phyloP scores from a whole-genome alignment of 305 asterid species.

The Solanum hybrid region DNA sequence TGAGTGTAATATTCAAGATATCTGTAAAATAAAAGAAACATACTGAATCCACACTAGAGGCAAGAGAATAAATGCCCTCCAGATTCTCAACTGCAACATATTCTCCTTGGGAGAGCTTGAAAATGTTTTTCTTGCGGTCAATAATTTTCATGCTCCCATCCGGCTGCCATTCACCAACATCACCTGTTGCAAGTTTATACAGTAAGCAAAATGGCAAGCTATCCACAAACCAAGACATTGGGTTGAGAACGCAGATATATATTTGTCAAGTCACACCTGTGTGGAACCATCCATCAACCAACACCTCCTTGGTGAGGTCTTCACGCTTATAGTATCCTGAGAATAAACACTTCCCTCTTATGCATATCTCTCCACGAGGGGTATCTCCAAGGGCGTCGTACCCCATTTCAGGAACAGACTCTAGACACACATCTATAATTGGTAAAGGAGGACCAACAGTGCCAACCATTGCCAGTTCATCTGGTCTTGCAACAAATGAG shows the following conservation, averaged over 20 bases:
- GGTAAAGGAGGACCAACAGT: constrained; percentile 90
- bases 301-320: constrained; percentile 65
- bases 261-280: constrained; percentile 34
- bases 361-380: constrained; percentile 80
- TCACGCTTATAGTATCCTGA: constrained; percentile 76
- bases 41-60: constrained; percentile 48
- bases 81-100: constrained; percentile 73
- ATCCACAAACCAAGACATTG: neutral
- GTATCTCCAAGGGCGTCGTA: constrained; percentile 55
- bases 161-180: constrained; percentile 74
- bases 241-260: neutral
- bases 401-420: constrained; percentile 81
- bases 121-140: constrained; percentile 80
- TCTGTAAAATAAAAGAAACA: constrained; percentile 7
- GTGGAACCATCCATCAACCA: constrained; percentile 76
- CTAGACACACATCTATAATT: constrained; percentile 54
- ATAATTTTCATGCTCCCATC: constrained; percentile 87
- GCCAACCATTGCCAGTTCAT: constrained; percentile 57
- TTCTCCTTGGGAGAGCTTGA: constrained; percentile 92
- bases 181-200: constrained; percentile 33
- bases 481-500: constrained; percentile 71
- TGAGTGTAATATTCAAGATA: neutral
- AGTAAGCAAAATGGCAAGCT: neutral
- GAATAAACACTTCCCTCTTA: constrained; percentile 70
- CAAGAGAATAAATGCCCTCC: constrained; percentile 56